Percentiles rank a stretch among this genome's conserved stretches.
Evolutionary conservation across 768 basidiomycete genomes (phyloP).

Genomic region (Lactarius vividus): DNA sequence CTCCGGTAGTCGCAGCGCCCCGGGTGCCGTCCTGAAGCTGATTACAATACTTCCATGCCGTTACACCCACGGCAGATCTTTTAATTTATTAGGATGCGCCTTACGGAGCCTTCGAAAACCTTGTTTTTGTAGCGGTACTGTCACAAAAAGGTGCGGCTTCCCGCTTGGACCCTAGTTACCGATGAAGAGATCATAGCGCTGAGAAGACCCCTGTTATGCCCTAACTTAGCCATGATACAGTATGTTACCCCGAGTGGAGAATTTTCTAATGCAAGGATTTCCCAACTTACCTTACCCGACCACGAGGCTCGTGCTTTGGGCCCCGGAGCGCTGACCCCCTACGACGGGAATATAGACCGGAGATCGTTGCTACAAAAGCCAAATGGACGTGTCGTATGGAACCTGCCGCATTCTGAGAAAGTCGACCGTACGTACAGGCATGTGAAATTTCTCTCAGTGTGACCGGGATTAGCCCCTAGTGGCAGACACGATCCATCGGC

Average conservation of each 20-base stretch:
- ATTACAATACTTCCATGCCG: constrained; percentile 8
- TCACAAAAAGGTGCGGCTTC: background rate
- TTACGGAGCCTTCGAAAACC: constrained; percentile 8
- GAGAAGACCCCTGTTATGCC: background rate
- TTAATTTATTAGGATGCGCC: constrained; percentile 12
- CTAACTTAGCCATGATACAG: background rate
- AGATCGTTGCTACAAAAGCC: background rate
- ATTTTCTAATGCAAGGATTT: background rate
- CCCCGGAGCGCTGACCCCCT: background rate
- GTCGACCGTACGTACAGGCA: background rate
- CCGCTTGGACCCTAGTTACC: background rate
- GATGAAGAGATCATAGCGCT: background rate
- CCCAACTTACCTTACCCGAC: background rate
- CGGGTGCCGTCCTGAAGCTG: background rate
- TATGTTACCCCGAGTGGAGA: background rate
- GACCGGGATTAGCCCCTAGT: background rate
- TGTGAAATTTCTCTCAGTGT: constrained; percentile 5
- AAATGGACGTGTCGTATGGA: background rate
- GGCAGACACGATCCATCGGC: background rate
- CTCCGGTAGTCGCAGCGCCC: background rate
- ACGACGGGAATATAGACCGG: background rate
- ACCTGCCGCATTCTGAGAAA: background rate
- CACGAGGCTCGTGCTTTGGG: background rate
- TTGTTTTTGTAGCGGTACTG: background rate
- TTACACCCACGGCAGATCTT: constrained; percentile 1